These are phyloP conservation scores for Cladophialophora exuberans DNA, from an alignment of 2,329 filamentous ascomycete genomes.

Conservation along the genomic window DNA sequence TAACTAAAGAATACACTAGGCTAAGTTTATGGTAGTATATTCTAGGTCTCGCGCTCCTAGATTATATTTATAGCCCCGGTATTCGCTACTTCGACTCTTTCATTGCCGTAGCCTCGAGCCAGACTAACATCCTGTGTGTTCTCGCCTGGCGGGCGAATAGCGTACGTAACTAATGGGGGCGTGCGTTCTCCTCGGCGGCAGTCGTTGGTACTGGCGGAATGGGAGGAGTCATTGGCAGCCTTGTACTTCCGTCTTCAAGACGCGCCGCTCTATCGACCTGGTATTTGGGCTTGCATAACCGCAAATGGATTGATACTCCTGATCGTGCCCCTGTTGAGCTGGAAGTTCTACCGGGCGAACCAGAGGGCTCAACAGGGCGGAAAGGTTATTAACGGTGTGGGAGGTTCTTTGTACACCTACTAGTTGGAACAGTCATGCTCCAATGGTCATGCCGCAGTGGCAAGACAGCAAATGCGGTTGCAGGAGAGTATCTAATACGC, in stretches of 20 bases:
- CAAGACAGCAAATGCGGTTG: too few relatives aligned
- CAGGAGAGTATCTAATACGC: too few relatives aligned
- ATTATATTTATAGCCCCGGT: neutral
- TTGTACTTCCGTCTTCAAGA: neutral
- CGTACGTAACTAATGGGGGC: neutral
- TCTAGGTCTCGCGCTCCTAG: neutral
- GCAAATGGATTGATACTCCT: constrained; percentile 22
- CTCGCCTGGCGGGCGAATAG: neutral
- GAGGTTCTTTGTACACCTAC: constrained; percentile 42
- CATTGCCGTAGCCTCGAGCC: neutral
- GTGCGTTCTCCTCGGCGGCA: neutral
- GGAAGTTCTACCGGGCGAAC: constrained; percentile 25
- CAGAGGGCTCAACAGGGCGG: constrained; percentile 43
- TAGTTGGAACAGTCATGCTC: too few relatives aligned
- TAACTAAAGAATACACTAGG: constrained; percentile 50
- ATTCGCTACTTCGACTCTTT: neutral
- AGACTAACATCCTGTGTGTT: neutral
- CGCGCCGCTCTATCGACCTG: neutral
- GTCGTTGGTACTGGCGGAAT: neutral
- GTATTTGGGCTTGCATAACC: constrained; percentile 1
- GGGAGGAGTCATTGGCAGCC: neutral
- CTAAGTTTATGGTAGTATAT: neutral
- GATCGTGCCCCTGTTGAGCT: constrained; percentile 13
- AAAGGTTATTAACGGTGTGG: constrained; percentile 53
- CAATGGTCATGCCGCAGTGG: too few relatives aligned